Evolutionary conservation across 768 basidiomycete genomes (phyloP), one percentile per base, ranked within the genome.

Genomic region (Tricholoma sp.): DNA sequence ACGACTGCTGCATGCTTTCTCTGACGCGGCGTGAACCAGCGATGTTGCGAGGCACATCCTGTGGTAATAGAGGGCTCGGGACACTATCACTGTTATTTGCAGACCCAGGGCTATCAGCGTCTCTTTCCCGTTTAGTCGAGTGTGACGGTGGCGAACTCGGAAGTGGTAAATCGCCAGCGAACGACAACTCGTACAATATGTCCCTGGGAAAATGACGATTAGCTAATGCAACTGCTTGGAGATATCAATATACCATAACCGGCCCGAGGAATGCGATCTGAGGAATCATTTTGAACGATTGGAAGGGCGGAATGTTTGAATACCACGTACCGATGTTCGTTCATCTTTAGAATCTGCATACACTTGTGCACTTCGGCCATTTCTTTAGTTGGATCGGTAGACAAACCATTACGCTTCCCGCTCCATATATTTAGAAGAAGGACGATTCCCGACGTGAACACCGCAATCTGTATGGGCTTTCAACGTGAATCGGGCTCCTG

Each of bases 401-500:
- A 68, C 24, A 79, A 57, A 5, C 83, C 79, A 24, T 74, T 75
- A 41, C 77, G 75, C 56, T 79, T 83, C 22, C 79, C 82, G 41
- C 78, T 83, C 89, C 83, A 89, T 11, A 88, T 82, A 55, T 81
- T 84, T 56, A 90, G 72, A 27, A 90, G 72, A 2, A 89, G 73
- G 4, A 90, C 80, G 54, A 88, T 75, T 1, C 73, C 78, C 19
- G 79, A 67, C 0, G 79, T 76, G 57, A 79, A 82, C 1, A 74
- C 72, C 5, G 71, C 59, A 59, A 73, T 76, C 76, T n/a, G 37
- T 10, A 50, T 21, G 57, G 45, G 21, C 11, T 12, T 34, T 53
- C 21, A 46, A 21, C 27, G 32, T 29, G 22, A 37, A 27, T 24
- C 43, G 18, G 9, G 51, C 22, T 35, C 10, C 14, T 61, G 18